Conservation (phyloP, 2,329 filamentous ascomycete genomes). For the Cercospora sp. region DNA sequence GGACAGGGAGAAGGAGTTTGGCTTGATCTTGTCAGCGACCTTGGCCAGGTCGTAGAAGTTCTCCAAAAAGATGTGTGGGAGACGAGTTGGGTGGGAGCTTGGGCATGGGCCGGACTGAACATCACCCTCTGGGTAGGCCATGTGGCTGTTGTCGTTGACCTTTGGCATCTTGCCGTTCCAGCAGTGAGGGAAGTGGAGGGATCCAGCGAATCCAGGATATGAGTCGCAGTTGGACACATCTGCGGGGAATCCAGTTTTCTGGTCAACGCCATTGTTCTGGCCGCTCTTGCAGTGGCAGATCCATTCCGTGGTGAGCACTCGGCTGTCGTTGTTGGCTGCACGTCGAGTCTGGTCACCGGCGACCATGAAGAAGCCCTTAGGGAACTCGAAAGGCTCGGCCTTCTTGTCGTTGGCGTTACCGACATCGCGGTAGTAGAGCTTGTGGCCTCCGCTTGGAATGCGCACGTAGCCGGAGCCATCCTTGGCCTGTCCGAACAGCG, state of each 20-base stretch:
- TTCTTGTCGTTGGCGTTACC: slow-evolving; percentile 53
- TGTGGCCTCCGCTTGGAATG: slow-evolving; percentile 63
- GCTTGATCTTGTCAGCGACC: slow-evolving; percentile 40
- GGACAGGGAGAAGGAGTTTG: slow-evolving; percentile 47
- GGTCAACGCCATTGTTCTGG: slow-evolving; percentile 45
- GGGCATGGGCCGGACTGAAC: slow-evolving; percentile 56
- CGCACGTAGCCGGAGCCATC: slow-evolving; percentile 61
- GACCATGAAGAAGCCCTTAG: slow-evolving; percentile 68
- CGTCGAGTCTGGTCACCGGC: slow-evolving; percentile 62
- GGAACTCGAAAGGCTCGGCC: slow-evolving; percentile 69
- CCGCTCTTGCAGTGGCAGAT: slow-evolving; percentile 54
- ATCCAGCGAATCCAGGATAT: slow-evolving; percentile 56
- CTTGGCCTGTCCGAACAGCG: slow-evolving; percentile 65
- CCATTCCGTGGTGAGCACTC: slow-evolving; percentile 47
- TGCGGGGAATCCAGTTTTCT: slow-evolving; percentile 55
- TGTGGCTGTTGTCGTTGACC: slow-evolving; percentile 50
- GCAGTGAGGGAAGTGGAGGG: slow-evolving; percentile 72
- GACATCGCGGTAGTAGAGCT: slow-evolving; percentile 67
- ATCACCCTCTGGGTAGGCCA: slow-evolving; percentile 57
- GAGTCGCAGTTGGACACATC: slow-evolving; percentile 67
- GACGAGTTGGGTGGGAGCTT: slow-evolving; percentile 52
- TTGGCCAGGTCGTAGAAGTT: slow-evolving; percentile 39
- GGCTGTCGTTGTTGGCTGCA: slow-evolving; percentile 53
- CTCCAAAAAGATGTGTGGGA: slow-evolving; percentile 58
- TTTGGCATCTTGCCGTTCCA: slow-evolving; percentile 60